Evolutionary conservation across 139 green algal genomes (phyloP), one percentile per base, ranked within the genome.

Genomic region (Yamagishiella unicocca): DNA sequence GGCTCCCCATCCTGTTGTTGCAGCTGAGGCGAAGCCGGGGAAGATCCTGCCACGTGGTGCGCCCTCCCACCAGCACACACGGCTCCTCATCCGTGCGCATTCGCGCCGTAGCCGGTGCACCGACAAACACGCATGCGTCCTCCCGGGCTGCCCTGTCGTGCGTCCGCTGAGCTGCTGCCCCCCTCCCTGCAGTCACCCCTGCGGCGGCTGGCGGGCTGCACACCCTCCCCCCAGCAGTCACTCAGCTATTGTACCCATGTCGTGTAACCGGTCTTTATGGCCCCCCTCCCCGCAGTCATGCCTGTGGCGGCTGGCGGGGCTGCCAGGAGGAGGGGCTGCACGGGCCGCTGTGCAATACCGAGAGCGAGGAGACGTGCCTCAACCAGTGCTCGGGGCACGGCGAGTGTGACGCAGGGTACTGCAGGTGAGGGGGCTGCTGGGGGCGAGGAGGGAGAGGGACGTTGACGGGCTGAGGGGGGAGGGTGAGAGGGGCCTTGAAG

Each of bases 341-440:
- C 14, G 82, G 82, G 1, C 25, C 53, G 0, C 8, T 82, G 46
- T 88, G 82, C 50, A 37, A 82, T 19, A 29, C 21, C 4, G 14
- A 72, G 2, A 79, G 58, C 25, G 94, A 96, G 62, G 70, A 66
- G 22, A 89, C 90, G 8, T 96, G 94, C 89, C 78, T 87, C 35
- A 95, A 95, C 71, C 92, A 95, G 86, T 95, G 92, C 90, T 74
- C 53, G n/a, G 92, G 90, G 19, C 79, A 90, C 31, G 92, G 92
- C 17, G 84, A 93, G 42, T 94, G 91, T 62, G 29, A 81, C 67
- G 24, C 29, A 0, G 77, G 86, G 10, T 78, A 81, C 45, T 87
- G 82, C 82, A 87, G 81, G 81, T 85, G 62, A 1, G 45, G 14
- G 50, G 6, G 75, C 14, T n/a, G 12, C 9, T 17, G 53, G 54